These are phyloP conservation scores for Rhamnella rubrinervis DNA, from an alignment of 331 rosid genomes.

Conservation along the genomic window DNA sequence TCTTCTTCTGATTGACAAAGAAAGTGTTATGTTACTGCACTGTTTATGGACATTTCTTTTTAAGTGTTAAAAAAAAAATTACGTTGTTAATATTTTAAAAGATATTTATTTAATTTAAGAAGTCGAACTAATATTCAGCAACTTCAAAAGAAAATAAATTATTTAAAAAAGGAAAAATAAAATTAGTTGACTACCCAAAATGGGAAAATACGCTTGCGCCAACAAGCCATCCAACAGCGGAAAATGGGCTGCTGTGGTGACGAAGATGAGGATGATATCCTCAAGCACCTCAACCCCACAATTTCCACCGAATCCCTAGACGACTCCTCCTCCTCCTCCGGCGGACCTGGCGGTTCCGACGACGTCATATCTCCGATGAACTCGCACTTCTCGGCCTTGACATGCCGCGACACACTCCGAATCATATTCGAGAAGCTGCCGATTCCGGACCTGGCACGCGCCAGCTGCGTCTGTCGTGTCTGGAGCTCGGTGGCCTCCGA, in stretches of 20 bases:
- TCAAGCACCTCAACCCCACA: constrained; percentile 16
- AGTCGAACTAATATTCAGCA: too few relatives aligned
- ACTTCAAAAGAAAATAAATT: too few relatives aligned
- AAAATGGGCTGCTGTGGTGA: constrained; percentile 44
- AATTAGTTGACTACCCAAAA: not conserved
- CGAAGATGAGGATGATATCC: constrained; percentile 38
- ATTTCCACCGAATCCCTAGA: constrained; percentile 20
- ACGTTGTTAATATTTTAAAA: too few relatives aligned
- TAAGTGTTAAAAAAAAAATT: too few relatives aligned
- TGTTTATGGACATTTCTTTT: too few relatives aligned
- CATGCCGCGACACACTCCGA: constrained; percentile 78
- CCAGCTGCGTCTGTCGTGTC: constrained; percentile 77
- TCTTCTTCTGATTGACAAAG: too few relatives aligned
- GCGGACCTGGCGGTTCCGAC: constrained; percentile 9
- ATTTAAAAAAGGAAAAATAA: too few relatives aligned
- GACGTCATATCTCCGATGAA: constrained; percentile 59
- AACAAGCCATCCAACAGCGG: not conserved
- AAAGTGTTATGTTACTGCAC: too few relatives aligned
- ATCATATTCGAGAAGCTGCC: constrained; percentile 74
- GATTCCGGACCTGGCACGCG: constrained; percentile 76
- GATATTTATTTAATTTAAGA: too few relatives aligned
- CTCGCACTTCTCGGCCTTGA: constrained; percentile 69
- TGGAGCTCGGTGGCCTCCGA: constrained; percentile 91
- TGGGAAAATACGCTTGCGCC: not conserved
- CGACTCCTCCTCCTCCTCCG: constrained; percentile 5